Evolutionary conservation across 164 flowering plant species (phyloP).

Genomic region (Paratinospora sagittata): DNA sequence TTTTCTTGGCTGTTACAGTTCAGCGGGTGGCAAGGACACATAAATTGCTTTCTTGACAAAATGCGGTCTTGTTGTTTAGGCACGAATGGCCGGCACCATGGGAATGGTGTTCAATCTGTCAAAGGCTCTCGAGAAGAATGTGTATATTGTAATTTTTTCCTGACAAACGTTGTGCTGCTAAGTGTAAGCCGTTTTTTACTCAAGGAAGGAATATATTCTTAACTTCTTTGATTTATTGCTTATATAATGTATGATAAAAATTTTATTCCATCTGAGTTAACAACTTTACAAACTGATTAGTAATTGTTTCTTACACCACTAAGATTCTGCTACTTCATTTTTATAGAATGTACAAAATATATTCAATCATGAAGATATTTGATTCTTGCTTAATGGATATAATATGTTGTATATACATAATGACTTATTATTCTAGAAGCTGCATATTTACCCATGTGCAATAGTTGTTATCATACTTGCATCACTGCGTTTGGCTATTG

Average conservation of each 20-base stretch:
- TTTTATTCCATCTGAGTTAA: background rate
- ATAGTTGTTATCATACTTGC: background rate
- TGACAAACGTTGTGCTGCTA: slow-evolving; percentile 38
- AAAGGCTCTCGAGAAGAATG: slow-evolving; percentile 38
- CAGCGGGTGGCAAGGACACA: slow-evolving; percentile 2
- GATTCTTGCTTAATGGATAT: background rate
- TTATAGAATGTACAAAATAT: background rate
- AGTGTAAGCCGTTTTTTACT: slow-evolving; percentile 45
- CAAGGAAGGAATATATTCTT: slow-evolving; percentile 29
- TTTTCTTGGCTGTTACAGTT: slow-evolving; percentile 11
- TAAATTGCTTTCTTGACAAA: slow-evolving; percentile 12
- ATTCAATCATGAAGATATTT: background rate
- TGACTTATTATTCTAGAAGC: background rate
- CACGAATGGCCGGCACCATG: slow-evolving; percentile 11
- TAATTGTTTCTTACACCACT: background rate
- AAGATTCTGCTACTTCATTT: background rate
- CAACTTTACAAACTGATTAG: background rate
- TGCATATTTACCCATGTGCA: background rate
- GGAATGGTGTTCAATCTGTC: slow-evolving; percentile 22
- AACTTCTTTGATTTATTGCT: slow-evolving; percentile 24
- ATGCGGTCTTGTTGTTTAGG: slow-evolving; percentile 16
- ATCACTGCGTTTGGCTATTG: too few species aligned
- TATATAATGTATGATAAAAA: slow-evolving; percentile 5
- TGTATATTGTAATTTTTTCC: slow-evolving; percentile 59
- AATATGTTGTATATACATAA: background rate